Evolutionary conservation across 148 eudicot species (phyloP).

Genomic region (Rhododendron kiyosumense): DNA sequence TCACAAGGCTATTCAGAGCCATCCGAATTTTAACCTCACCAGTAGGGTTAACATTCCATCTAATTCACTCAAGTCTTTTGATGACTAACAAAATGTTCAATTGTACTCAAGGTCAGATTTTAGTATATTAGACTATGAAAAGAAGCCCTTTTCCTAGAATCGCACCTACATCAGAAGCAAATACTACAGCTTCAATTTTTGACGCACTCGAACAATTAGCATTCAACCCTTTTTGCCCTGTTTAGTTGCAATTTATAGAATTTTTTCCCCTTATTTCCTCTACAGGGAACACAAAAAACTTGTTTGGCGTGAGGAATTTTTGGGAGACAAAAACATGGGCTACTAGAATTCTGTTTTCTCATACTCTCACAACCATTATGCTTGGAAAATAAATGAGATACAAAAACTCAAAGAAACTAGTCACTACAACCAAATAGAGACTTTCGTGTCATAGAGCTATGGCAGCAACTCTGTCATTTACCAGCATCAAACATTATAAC

Average conservation of each 20-base stretch:
- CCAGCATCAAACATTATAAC: not conserved
- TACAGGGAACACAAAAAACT: not conserved
- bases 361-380: not conserved
- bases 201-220: not conserved
- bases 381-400: not conserved
- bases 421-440: not conserved
- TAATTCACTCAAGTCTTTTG: not conserved
- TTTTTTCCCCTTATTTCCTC: not conserved
- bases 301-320: not conserved
- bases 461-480: not conserved
- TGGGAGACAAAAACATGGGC: not conserved
- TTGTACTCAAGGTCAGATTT: not conserved
- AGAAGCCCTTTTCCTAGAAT: not conserved
- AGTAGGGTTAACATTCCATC: not conserved
- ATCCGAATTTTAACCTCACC: not conserved
- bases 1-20: not conserved
- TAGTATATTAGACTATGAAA: not conserved
- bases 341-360: not conserved
- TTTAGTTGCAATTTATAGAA: not conserved
- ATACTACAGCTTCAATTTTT: not conserved
- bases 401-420: not conserved
- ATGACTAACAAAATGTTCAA: not conserved
- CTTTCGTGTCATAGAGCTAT: not conserved
- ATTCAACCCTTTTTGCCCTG: not conserved
- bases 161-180: not conserved